Percentiles rank a stretch among this genome's conserved stretches.
Conservation (phyloP, 2,329 filamentous ascomycete species). For the Acrocalymma vagum region DNA sequence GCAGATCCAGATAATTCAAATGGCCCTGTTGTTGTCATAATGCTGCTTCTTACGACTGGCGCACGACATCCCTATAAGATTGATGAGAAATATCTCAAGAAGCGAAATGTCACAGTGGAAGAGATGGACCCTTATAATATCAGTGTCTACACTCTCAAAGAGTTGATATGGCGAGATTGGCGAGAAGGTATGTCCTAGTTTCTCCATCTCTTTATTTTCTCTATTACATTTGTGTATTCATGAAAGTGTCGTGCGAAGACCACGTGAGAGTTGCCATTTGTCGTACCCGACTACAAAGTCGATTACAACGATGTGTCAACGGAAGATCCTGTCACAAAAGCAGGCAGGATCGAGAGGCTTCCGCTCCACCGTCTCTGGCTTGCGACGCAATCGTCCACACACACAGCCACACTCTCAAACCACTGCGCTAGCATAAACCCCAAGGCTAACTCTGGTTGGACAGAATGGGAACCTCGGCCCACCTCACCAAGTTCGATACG, state of each 20-base stretch:
- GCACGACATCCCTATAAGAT: constrained; percentile 90
- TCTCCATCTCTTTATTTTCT: background rate
- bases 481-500: constrained; percentile 88
- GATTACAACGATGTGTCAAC: no score
- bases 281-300: no score
- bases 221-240: background rate
- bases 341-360: constrained; percentile 8
- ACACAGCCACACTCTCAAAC: constrained; percentile 16
- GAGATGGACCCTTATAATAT: constrained; percentile 85
- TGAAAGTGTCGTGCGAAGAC: no score
- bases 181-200: constrained; percentile 65
- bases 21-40: constrained; percentile 71
- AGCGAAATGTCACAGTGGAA: constrained; percentile 80
- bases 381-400: constrained; percentile 6
- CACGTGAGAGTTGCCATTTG: no score
- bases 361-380: constrained; percentile 6
- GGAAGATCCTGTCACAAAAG: no score
- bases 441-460: constrained; percentile 29
- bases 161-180: constrained; percentile 94
- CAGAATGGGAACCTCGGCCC: constrained; percentile 86
- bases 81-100: constrained; percentile 83
- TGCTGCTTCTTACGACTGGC: constrained; percentile 81
- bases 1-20: constrained; percentile 47
- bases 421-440: constrained; percentile 5
- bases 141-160: constrained; percentile 92